A percentile compares a stretch with the other conserved stretches of the same genome.
phyloP scores from a whole-genome alignment of 2,329 filamentous ascomycete genomes.

The Aspergillus quadricinctus region DNA sequence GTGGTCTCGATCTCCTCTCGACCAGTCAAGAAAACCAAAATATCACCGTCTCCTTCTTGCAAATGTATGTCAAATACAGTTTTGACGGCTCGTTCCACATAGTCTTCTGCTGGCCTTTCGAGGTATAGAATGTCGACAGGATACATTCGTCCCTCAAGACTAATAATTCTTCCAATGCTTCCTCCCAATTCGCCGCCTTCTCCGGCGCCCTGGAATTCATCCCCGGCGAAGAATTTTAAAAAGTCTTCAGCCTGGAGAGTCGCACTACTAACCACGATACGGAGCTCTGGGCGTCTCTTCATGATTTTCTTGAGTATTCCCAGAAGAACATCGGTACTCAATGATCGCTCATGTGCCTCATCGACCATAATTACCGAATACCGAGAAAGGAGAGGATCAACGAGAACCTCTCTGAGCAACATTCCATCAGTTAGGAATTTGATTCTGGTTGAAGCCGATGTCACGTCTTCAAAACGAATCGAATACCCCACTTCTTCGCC shows the following conservation, averaged over 20 bases:
- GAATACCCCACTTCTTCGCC: conserved; percentile 92
- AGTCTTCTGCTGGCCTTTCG: conserved; percentile 74
- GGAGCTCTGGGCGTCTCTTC: conserved; percentile 71
- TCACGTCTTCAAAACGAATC: conserved; percentile 87
- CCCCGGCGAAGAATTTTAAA: conserved; percentile 66
- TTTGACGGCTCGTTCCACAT: conserved; percentile 75
- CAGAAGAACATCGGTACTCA: conserved; percentile 86
- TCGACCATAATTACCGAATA: conserved; percentile 98
- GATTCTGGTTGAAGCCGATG: conserved; percentile 77
- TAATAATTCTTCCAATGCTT: conserved; percentile 64
- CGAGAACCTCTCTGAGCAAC: conserved; percentile 82
- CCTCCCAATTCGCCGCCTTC: conserved; percentile 35
- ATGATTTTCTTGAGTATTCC: conserved; percentile 88
- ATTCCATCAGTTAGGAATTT: conserved; percentile 96
- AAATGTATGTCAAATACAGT: conserved; percentile 85
- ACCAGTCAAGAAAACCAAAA: conserved; percentile 87
- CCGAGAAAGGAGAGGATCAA: conserved; percentile 82
- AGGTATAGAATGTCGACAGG: conserved; percentile 84
- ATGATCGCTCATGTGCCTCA: conserved; percentile 88
- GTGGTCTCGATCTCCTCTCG: conserved; percentile 86
- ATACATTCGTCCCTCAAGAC: conserved; percentile 80
- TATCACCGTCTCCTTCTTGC: conserved; percentile 75
- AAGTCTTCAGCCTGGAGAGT: conserved; percentile 89
- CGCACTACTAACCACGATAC: conserved; percentile 88
- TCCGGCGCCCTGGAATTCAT: conserved; percentile 35